Evolutionary conservation across 495 filamentous ascomycete species (phyloP).

Genomic region (Hyaloscypha variabilis): DNA sequence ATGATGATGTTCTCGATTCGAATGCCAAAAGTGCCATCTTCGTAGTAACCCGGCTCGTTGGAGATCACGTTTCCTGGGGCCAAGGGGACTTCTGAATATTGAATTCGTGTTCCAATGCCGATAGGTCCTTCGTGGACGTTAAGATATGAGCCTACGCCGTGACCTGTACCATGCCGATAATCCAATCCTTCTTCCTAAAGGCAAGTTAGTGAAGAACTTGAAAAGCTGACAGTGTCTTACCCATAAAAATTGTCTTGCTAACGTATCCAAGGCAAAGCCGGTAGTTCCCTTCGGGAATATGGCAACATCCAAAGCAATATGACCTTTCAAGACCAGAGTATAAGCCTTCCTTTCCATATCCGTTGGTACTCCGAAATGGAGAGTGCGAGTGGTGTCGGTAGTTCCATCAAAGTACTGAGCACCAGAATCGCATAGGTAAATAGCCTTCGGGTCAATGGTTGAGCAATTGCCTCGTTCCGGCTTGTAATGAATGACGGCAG

Average conservation of each 20-base stretch:
- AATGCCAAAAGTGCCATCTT: constrained; percentile 97
- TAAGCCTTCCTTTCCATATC: constrained; percentile 88
- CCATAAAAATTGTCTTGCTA: constrained; percentile 94
- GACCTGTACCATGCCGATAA: constrained; percentile 95
- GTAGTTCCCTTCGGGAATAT: constrained; percentile 95
- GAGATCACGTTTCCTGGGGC: constrained; percentile 92
- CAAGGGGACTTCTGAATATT: constrained; percentile 90
- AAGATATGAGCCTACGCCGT: constrained; percentile 89
- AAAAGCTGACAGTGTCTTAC: constrained; percentile 35
- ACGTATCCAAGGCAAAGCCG: constrained; percentile 85
- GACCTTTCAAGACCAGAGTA: constrained; percentile 95
- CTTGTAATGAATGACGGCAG: constrained; percentile 97
- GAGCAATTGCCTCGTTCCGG: constrained; percentile 83
- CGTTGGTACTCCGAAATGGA: constrained; percentile 88
- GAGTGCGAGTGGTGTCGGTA: constrained; percentile 91
- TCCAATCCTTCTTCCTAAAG: constrained; percentile 77
- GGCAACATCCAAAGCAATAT: constrained; percentile 84
- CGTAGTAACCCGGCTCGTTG: constrained; percentile 96
- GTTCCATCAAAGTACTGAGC: constrained; percentile 96
- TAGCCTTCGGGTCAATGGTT: constrained; percentile 78
- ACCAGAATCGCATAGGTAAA: constrained; percentile 97
- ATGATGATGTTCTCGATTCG: constrained; percentile 96
- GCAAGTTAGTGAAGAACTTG: constrained; percentile 3
- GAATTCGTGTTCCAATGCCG: constrained; percentile 87
- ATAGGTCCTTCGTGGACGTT: constrained; percentile 99